Base-by-base conservation (phyloP, 805 yeast species). In the Lachancea waltii region DNA sequence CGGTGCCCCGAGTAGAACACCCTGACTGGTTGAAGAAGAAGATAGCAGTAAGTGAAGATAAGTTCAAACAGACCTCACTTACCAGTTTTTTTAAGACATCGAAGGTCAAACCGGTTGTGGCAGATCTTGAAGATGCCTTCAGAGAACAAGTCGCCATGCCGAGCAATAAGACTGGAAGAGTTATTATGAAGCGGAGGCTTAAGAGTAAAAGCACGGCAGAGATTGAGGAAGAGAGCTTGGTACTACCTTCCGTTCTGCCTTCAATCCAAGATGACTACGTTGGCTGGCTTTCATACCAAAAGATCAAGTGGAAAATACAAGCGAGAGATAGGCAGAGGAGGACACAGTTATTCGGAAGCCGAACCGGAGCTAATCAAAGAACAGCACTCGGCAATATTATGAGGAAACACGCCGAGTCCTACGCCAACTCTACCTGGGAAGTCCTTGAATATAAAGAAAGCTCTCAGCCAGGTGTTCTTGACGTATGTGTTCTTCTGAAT, bases 1-100 rank as follows among this genome's bases (percentile, higher is more conserved):
- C 99, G 0, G 97, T 94, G 30, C 97, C 97, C 4, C 69, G 97
- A 49, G 90, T 94, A 5, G 75, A 75, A 3, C 97, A 90, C 53
- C 99, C 99, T 0, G 92, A 81, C 21, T 92, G 99, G 99, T 67
- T 92, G 40, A 73, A 70, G 42, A 79, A 72, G 48, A 73, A 72
- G 42, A 77, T 90, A 38, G 69, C 71, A 2, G 64, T 63, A 5
- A 73, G 68, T 39, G 76, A 77, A 38, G 90, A 85, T 54, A 75
- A 73, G 41, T 69, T 74, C 52, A 84, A 84, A 52, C 97, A 90
- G 60, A 68, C 78, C 2, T 73, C 77, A 0, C 63, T 90, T 34
- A 59, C 70, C 1, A 63, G 63, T 2, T 84, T 83, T 56, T 81
- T 87, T 48, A 49, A 61, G 7, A 64, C 64, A 29, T 57, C 76